Percentiles rank a stretch among this genome's conserved stretches.
phyloP scores from a whole-genome alignment of 257 asterid genomes.

The Scutellaria minor region DNA sequence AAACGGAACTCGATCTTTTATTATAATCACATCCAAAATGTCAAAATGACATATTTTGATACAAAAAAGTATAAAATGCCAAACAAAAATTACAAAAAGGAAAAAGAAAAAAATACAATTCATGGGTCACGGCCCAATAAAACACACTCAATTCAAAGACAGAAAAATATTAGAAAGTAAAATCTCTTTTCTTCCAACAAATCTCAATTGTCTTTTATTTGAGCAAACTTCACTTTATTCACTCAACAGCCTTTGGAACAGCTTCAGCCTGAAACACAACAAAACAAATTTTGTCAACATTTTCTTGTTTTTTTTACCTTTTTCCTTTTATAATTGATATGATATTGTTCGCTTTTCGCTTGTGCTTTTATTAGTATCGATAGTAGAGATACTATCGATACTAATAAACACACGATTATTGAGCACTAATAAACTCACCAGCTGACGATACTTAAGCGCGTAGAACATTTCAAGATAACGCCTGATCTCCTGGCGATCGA shows the following conservation, averaged over 20 bases:
- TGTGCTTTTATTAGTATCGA: too few species aligned
- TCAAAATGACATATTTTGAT: conserved; percentile 29
- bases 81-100: neutral
- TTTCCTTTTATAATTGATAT: too few species aligned
- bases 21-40: conserved; percentile 22
- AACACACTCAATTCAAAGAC: conserved; percentile 17
- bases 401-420: too few species aligned
- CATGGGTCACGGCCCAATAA: conserved; percentile 14
- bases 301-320: too few species aligned
- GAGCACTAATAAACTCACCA: conserved; percentile 52
- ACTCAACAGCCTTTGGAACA: conserved; percentile 83
- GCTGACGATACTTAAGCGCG: conserved; percentile 78
- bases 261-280: conserved; percentile 66
- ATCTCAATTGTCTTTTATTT: conserved; percentile 17
- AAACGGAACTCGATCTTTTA: neutral
- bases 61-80: neutral
- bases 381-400: too few species aligned
- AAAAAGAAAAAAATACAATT: neutral
- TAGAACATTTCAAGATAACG: conserved; percentile 93
- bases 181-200: neutral
- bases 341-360: too few species aligned
- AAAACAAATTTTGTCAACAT: neutral
- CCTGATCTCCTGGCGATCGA: conserved; percentile 81
- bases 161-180: neutral
- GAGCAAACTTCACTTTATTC: conserved; percentile 21